Conservation (phyloP, 2,329 filamentous ascomycete species). For the Pseudocercospora fuligena region DNA sequence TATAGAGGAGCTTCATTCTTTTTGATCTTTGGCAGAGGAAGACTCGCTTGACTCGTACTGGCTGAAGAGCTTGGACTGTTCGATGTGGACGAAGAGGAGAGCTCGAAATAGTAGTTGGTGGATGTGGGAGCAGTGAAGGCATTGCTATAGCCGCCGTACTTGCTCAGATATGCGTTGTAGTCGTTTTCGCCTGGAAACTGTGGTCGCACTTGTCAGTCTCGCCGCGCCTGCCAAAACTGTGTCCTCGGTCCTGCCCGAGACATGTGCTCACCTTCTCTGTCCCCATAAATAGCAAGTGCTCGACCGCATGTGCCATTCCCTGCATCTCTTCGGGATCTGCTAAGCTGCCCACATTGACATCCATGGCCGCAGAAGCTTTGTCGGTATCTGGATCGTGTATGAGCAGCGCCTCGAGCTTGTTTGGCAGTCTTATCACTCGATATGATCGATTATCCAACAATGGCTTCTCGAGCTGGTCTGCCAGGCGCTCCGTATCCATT, state of each 20-base stretch:
- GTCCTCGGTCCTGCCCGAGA: slow-evolving; percentile 1
- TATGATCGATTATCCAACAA: slow-evolving; percentile 85
- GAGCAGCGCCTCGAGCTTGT: slow-evolving; percentile 86
- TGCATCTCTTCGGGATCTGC: slow-evolving; percentile 90
- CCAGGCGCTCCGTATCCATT: slow-evolving; percentile 43
- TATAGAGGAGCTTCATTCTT: slow-evolving; percentile 66
- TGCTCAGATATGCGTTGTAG: slow-evolving; percentile 89
- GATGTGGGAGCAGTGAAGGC: slow-evolving; percentile 92
- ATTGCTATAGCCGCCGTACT: slow-evolving; percentile 90
- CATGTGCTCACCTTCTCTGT: slow-evolving; percentile 74
- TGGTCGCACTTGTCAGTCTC: slow-evolving; percentile 26
- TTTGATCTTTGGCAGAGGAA: slow-evolving; percentile 40
- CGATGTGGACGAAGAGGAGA: slow-evolving; percentile 73
- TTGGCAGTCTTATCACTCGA: slow-evolving; percentile 80
- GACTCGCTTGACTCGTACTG: slow-evolving; percentile 42
- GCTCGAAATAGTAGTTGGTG: slow-evolving; percentile 98
- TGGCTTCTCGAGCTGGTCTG: slow-evolving; percentile 79
- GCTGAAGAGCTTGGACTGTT: slow-evolving; percentile 55
- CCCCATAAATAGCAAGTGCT: slow-evolving; percentile 97
- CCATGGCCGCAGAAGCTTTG: slow-evolving; percentile 93
- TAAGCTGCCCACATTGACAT: slow-evolving; percentile 95
- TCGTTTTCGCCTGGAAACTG: slow-evolving; percentile 92
- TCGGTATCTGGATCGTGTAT: slow-evolving; percentile 95
- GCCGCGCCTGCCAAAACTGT: background rate
- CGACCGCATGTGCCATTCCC: slow-evolving; percentile 93